Conservation (phyloP, 208 protist species). For the Leishmania tarentolae region DNA sequence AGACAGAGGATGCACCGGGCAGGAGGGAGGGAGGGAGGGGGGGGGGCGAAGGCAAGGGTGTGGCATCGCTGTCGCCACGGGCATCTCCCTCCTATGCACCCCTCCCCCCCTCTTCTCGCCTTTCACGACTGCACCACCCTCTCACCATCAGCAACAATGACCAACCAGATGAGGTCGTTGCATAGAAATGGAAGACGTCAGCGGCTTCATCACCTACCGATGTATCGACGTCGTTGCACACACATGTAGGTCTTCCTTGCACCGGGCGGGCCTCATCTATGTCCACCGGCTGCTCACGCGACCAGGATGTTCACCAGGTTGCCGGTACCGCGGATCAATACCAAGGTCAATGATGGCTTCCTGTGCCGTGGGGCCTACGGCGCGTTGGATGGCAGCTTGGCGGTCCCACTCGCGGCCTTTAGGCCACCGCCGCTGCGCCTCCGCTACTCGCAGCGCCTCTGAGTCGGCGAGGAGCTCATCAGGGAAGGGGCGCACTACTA, state of each 20-base stretch:
- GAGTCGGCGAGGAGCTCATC: conserved; percentile 31
- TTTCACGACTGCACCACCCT: background rate
- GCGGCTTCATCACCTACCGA: background rate
- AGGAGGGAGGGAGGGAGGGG: background rate
- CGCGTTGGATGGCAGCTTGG: conserved; percentile 62
- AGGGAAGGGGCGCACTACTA: conserved; percentile 56
- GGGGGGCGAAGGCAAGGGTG: background rate
- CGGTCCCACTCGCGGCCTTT: conserved; percentile 82
- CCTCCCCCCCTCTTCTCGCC: background rate
- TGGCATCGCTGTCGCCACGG: background rate
- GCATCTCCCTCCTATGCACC: background rate
- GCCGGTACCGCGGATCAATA: conserved; percentile 73
- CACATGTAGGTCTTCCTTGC: background rate
- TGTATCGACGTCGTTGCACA: background rate
- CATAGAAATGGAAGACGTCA: background rate
- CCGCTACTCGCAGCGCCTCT: conserved; percentile 10
- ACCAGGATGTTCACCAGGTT: conserved; percentile 56
- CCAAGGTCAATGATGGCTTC: conserved; percentile 70
- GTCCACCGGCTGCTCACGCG: background rate
- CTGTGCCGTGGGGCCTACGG: conserved; percentile 62
- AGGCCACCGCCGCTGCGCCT: conserved; percentile 35
- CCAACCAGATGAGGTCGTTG: background rate
- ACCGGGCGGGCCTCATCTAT: background rate
- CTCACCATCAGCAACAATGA: background rate
- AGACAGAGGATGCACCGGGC: background rate